These are phyloP conservation scores for Fusarium praegraminearum DNA, from an alignment of 2,329 filamentous ascomycete species.

Conservation along the genomic window DNA sequence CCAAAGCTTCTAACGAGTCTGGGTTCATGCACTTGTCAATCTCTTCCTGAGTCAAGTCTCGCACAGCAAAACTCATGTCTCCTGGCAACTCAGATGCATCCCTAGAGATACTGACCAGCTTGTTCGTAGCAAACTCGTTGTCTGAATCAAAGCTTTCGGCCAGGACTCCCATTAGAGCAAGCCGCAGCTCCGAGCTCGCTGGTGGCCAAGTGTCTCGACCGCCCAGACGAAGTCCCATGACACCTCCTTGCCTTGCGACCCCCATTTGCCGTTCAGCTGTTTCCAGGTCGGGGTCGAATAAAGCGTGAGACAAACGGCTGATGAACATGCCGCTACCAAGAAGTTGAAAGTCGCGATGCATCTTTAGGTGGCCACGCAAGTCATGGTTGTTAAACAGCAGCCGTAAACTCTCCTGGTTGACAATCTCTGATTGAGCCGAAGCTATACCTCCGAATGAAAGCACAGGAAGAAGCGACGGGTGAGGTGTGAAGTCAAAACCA, in stretches of 20 bases:
- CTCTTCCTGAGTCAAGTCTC: slow-evolving; percentile 81
- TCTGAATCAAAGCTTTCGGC: slow-evolving; percentile 73
- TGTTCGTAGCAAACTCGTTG: slow-evolving; percentile 35
- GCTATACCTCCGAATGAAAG: slow-evolving; percentile 83
- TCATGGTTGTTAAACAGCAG: slow-evolving; percentile 81
- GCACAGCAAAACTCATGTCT: slow-evolving; percentile 84
- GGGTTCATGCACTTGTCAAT: slow-evolving; percentile 87
- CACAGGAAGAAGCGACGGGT: slow-evolving; percentile 71
- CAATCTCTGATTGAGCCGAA: slow-evolving; percentile 77
- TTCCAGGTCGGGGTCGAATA: slow-evolving; percentile 87
- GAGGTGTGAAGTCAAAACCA: slow-evolving; percentile 58
- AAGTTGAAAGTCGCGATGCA: slow-evolving; percentile 85
- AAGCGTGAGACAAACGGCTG: slow-evolving; percentile 79
- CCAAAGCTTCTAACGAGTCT: slow-evolving; percentile 85
- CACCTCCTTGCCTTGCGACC: slow-evolving; percentile 73
- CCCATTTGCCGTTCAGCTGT: slow-evolving; percentile 80
- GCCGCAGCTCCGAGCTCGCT: slow-evolving; percentile 89
- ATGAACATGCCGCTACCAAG: slow-evolving; percentile 88
- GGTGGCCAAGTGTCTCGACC: slow-evolving; percentile 89
- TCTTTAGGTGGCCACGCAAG: slow-evolving; percentile 75
- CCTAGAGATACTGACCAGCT: slow-evolving; percentile 47
- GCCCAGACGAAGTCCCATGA: slow-evolving; percentile 87
- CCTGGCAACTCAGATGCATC: slow-evolving; percentile 67
- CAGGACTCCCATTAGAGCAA: slow-evolving; percentile 88
- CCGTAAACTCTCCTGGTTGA: slow-evolving; percentile 80